Evolutionary conservation across 2,329 filamentous ascomycete genomes (phyloP), one percentile per base, ranked within the genome.

Genomic region (Capronia epimyces): DNA sequence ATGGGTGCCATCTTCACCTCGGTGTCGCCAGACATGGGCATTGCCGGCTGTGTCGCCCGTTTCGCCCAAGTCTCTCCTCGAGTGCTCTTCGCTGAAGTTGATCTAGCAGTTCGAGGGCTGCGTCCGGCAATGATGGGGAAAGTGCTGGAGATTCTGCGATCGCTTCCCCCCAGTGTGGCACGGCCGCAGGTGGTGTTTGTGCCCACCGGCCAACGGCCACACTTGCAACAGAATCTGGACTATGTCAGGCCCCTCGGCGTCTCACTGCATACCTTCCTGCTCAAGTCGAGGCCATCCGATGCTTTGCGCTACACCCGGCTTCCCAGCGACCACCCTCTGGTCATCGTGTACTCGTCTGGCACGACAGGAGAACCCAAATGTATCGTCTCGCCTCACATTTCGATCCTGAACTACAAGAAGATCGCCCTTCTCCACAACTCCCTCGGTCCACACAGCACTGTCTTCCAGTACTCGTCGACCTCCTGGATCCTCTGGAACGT

Each of bases 21-120:
- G 9, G 71, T 74, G 54, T 64, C 66, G n/a, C 70, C 71, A 1
- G 71, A 74, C 58, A 64, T 73, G 43, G 71, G 71, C 1, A 59
- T 64, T 22, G 60, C 66, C 51, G 64, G 65, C 21, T 66, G 64
- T 52, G 45, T 71, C 4, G 64, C 65, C 6, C 61, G 71, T 20
- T 55, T 73, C 25, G 62, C 66, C 46, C 70, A 73, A 56, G 68
- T 73, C 21, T 63, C 64, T 5, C 70, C 71, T 1, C 63, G 58
- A 1, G 62, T 73, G 3, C 57, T 73, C 6, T 71, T 73, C 53
- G 67, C 65, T 1, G 71, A 73, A 52, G 65, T 64, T 60, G 88
- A 93, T 60, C 81, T 77, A 22, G 78, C 87, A 0, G 69, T 90
- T 2, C 93, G 93, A 59, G 91, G 90, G 57, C 85, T 86, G 42